Base-by-base conservation (phyloP, 345 rosid genomes). In the Salix exigua region DNA sequence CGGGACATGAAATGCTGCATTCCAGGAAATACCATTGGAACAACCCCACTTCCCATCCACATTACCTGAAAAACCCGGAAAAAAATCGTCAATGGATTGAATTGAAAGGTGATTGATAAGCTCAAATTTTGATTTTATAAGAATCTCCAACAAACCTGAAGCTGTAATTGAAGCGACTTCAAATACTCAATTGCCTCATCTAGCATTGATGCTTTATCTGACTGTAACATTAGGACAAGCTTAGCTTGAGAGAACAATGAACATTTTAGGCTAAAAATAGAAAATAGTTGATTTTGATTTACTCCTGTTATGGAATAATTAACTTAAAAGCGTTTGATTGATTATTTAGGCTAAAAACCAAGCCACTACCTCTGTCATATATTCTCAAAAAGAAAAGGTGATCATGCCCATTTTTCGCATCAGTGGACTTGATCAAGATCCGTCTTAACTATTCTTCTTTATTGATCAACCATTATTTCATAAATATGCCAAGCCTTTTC, bases 161-260 rank as follows among this genome's bases (percentile, higher is more conserved):
- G 86, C 76, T 88, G 93, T 55, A 89, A 83, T 73, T 88, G 88
- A 4, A 88, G 85, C 64, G 83, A 88, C 76, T 86, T 89, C 40
- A 89, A n/a, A 72, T 88, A 88, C 40, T 86, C 86, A 8, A 89
- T 89, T 48, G 88, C 91, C 66, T 89, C 91, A 58, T 87, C 92
- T 51, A 89, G 73, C 78, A 89, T 87, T 1, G 92, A 89, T 10
- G 89, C 90, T 85, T 89, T 86, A 68, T 89, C 93, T 0, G 90
- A 87, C 92, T 89, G 86, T 66, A 70, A 18, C 35, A 44, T 65
- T 35, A 12, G 4, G 63, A 58, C 28, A n/a, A 58, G 61, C 61
- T 21, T 55, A 58, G 23, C 63, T 58, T 58, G 26, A 58, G 25
- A 23, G 28, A 10, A n/a, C 25, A 23, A 55, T 13, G 62, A n/a